Percentiles rank a stretch among this genome's conserved stretches.
Evolutionary conservation across 2,329 filamentous ascomycete species (phyloP).

Genomic region (Calonectria pauciramosa): DNA sequence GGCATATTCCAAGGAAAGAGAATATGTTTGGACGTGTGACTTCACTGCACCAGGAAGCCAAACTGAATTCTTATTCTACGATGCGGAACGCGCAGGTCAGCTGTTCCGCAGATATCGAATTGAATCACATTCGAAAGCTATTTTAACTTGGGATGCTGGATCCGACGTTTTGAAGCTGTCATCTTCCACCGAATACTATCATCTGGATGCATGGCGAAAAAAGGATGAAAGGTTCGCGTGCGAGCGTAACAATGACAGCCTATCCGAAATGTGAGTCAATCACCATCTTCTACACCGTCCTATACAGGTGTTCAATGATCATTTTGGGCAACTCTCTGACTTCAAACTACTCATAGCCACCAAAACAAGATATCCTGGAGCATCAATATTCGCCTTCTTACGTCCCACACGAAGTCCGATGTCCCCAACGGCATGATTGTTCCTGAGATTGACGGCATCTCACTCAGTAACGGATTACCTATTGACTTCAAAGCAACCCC

Average conservation of each 20-base stretch:
- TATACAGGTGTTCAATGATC: not conserved
- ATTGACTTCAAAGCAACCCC: not conserved
- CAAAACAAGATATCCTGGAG: not conserved
- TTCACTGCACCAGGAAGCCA: not conserved
- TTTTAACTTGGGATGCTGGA: not conserved
- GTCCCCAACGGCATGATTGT: not conserved
- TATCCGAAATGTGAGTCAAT: not conserved
- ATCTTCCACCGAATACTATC: not conserved
- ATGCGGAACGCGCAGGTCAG: not conserved
- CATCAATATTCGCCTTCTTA: not conserved
- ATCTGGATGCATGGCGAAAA: not conserved
- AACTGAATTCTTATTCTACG: not conserved
- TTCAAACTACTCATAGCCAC: not conserved
- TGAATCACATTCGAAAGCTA: not conserved
- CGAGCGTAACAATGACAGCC: not conserved
- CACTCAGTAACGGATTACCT: not conserved
- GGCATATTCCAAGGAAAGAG: not conserved
- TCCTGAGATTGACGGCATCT: not conserved
- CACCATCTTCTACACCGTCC: not conserved
- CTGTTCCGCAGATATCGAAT: not conserved
- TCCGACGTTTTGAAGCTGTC: not conserved
- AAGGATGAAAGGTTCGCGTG: not conserved
- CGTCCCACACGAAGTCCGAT: not conserved
- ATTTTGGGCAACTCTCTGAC: not conserved
- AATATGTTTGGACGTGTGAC: not conserved